phyloP scores from a whole-genome alignment of 805 yeast genomes.

The Ogataea parapolymorpha region DNA sequence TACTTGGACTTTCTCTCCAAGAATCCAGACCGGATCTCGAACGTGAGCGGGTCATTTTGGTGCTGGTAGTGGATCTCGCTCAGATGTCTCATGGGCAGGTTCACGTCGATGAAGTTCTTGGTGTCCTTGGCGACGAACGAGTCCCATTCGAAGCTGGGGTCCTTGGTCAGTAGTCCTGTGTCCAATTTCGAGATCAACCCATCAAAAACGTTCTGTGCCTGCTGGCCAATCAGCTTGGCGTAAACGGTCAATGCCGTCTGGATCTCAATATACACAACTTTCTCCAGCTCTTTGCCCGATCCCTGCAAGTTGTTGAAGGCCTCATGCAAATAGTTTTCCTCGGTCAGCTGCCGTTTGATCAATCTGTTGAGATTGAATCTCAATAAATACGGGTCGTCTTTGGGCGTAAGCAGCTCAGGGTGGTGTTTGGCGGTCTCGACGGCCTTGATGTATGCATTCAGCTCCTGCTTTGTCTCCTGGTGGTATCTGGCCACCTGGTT shows the following conservation, averaged over 20 bases:
- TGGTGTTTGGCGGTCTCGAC: conserved; percentile 58
- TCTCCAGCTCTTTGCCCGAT: conserved; percentile 84
- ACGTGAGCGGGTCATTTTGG: conserved; percentile 66
- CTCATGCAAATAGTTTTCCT: conserved; percentile 84
- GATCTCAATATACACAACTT: conserved; percentile 80
- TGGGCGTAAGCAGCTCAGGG: conserved; percentile 43
- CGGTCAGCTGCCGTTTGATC: conserved; percentile 71
- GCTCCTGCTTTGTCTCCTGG: conserved; percentile 55
- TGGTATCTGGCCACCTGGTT: conserved; percentile 70
- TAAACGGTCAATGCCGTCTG: conserved; percentile 77
- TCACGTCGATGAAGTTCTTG: conserved; percentile 59
- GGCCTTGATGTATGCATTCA: conserved; percentile 54
- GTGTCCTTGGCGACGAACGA: conserved; percentile 70
- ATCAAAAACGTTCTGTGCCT: conserved; percentile 68
- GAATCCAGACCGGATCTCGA: conserved; percentile 69
- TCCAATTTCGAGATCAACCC: conserved; percentile 63
- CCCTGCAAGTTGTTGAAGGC: conserved; percentile 84
- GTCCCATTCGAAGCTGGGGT: conserved; percentile 85
- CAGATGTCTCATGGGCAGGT: conserved; percentile 57
- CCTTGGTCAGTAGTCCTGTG: conserved; percentile 68
- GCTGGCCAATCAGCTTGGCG: conserved; percentile 67
- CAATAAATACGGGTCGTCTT: conserved; percentile 78
- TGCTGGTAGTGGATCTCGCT: conserved; percentile 63
- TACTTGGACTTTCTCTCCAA: conserved; percentile 90
- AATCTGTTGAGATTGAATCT: conserved; percentile 71